Evolutionary conservation across 2,329 filamentous ascomycete species (phyloP).

Genomic region (Nannizziopsis arthrosporioides): DNA sequence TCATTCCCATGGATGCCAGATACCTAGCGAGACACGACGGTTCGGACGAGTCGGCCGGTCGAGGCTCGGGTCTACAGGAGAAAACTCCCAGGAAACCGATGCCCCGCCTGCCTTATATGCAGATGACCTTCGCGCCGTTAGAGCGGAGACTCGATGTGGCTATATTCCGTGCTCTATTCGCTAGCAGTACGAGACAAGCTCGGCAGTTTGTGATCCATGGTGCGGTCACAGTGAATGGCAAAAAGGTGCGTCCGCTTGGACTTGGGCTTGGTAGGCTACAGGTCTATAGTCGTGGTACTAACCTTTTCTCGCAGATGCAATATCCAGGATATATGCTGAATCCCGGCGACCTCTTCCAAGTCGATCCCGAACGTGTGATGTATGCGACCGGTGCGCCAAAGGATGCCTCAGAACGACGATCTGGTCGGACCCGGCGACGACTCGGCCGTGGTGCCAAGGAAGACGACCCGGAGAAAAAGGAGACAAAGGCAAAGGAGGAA

Average conservation of each 20-base stretch:
- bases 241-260: constrained; percentile 52
- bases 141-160: constrained; percentile 90
- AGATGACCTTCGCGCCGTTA: constrained; percentile 86
- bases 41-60: constrained; percentile 66
- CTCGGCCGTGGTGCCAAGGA: constrained; percentile 18
- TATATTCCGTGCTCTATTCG: constrained; percentile 85
- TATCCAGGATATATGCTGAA: constrained; percentile 90
- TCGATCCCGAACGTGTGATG: constrained; percentile 78
- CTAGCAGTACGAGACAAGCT: constrained; percentile 83
- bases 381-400: constrained; percentile 73
- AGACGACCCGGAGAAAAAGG: constrained; percentile 18
- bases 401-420: constrained; percentile 33
- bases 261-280: not conserved
- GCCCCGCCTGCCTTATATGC: constrained; percentile 71
- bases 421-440: constrained; percentile 22
- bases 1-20: constrained; percentile 69
- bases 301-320: constrained; percentile 54
- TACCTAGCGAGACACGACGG: constrained; percentile 76
- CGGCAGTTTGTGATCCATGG: constrained; percentile 91
- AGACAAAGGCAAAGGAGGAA: constrained; percentile 21
- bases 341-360: constrained; percentile 96
- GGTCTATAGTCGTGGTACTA: not conserved
- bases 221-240: constrained; percentile 87
- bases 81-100: constrained; percentile 15
- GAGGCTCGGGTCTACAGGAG: constrained; percentile 58